phyloP scores from a whole-genome alignment of 306 rosid species.

The Argentina anserina region DNA sequence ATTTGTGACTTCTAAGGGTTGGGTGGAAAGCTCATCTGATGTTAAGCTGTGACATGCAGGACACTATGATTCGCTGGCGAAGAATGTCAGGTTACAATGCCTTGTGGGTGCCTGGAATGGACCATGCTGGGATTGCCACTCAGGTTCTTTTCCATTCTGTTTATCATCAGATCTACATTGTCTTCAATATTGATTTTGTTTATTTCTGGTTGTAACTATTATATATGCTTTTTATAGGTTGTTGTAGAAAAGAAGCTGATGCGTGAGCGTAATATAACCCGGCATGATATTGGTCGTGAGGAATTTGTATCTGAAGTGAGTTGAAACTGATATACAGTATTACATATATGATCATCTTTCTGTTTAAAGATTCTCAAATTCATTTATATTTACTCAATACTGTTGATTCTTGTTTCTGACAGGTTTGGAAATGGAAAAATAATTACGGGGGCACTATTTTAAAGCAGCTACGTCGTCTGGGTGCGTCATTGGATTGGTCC shows the following conservation, averaged over 20 bases:
- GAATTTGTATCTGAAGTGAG: conserved; percentile 71
- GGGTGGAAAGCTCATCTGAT: background rate
- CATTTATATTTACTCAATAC: conserved; percentile 10
- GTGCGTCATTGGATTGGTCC: conserved; percentile 97
- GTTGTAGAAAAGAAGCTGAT: conserved; percentile 97
- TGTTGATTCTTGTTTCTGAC: conserved; percentile 28
- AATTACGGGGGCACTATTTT: conserved; percentile 80
- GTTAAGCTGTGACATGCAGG: conserved; percentile 48
- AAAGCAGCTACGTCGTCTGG: conserved; percentile 76
- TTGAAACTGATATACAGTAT: conserved; percentile 14
- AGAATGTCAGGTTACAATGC: conserved; percentile 91
- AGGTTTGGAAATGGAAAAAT: conserved; percentile 97
- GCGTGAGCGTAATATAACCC: conserved; percentile 63
- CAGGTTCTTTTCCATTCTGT: conserved; percentile 50
- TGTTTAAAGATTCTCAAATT: conserved; percentile 1
- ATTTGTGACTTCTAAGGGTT: background rate
- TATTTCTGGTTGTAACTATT: conserved; percentile 1
- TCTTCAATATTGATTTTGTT: background rate
- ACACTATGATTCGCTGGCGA: conserved; percentile 90
- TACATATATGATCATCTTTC: background rate
- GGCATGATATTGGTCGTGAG: conserved; percentile 91
- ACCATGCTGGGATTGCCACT: conserved; percentile 98
- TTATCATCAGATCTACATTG: background rate
- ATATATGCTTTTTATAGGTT: conserved; percentile 40
- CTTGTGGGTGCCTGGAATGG: conserved; percentile 98